Evolutionary conservation across 179 eudicot species (phyloP), one percentile per base, ranked within the genome.

Genomic region (Carnegiea gigantea): DNA sequence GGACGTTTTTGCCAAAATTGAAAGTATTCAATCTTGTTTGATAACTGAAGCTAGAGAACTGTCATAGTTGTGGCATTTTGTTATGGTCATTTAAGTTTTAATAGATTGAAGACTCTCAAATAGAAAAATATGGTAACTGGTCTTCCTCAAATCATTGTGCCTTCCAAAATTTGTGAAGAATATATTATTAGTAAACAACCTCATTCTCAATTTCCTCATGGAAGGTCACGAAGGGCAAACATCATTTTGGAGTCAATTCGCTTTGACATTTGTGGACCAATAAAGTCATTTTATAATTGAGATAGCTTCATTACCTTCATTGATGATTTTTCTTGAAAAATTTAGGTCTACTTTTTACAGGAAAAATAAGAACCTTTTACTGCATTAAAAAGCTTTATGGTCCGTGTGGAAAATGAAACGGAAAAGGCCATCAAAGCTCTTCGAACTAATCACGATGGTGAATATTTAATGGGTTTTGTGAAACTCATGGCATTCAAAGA

Each of bases 201-300:
- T 30, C 24, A 24, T 4, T 18, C 67, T 26, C 48, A 43, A 30
- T 76, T 76, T 54, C 24, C n/a, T 13, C 51, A 76, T 26, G n/a
- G 44, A 57, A 53, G 26, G 53, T 43, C 53, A 23, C 44, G 43
- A 0, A 53, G 78, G 20, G 44, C 71, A 59, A 33, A 4, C 5
- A 59, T 57, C 36, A 28, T 30, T 23, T 49, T 77, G 57, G 79
- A 59, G 59, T 70, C 59, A 26, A 30, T 60, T 28, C 71, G 59
- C 60, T 77, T 33, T 38, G 79, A 77, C 53, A 40, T 76, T 57
- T 76, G 76, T 40, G 76, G 76, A 8, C 76, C 76, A 8, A 73
- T 73, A 0, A 73, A 40, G 33, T 24, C 53, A 20, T 13, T 23
- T 33, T 73, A 46, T 9, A 43, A 73, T 73, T 53, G 76, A 15